Base-by-base conservation (phyloP, 345 rosid genomes). In the Excoecaria cochinchinensis region DNA sequence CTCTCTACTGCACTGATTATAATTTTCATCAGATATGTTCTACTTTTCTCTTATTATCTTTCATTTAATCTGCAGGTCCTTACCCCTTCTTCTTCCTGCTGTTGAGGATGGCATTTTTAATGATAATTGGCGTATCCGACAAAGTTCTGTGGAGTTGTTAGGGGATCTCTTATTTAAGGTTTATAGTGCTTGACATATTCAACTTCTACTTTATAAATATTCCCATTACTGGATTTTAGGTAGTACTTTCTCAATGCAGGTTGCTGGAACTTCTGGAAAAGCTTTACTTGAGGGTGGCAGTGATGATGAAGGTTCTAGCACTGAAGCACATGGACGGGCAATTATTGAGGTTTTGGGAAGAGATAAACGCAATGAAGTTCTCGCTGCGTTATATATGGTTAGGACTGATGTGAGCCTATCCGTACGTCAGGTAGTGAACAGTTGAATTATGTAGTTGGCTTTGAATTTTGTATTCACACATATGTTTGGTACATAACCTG, bases 211-310 rank as follows among this genome's bases (percentile, higher is more conserved):
- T n/a, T 65, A 6, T 48, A 36, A 8, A 42, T 19, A n/a, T 56
- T 59, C 31, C 24, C 51, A 25, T 38, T 8, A 12, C 3, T 24
- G 8, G 55, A 36, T 48, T 63, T 46, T 12, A 47, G 42, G 36
- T 53, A 3, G 17, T 40, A 51, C 44, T 39, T 36, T 62, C 38
- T 4, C 9, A 50, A 36, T 78, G 66, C 80, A 95, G 99, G 98
- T 95, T 87, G 99, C 98, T 85, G 99, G 99, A 75, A 93, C 99
- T 76, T 91, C 99, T 48, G 99, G 99, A 47, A 95, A 95, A 85
- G 92, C 98, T 75, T 85, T 95, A 75, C 98, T 95, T 56, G 98
- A 95, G 84, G 99, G 99, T 72, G 99, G 99, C 42, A 95, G 99
- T 85, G 99, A 95, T 82, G 99, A 93, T 82, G 99, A 95, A 85